Evolutionary conservation across 2,329 filamentous ascomycete genomes (phyloP), one percentile per base, ranked within the genome.

Genomic region (Aspergillus cejpii): DNA sequence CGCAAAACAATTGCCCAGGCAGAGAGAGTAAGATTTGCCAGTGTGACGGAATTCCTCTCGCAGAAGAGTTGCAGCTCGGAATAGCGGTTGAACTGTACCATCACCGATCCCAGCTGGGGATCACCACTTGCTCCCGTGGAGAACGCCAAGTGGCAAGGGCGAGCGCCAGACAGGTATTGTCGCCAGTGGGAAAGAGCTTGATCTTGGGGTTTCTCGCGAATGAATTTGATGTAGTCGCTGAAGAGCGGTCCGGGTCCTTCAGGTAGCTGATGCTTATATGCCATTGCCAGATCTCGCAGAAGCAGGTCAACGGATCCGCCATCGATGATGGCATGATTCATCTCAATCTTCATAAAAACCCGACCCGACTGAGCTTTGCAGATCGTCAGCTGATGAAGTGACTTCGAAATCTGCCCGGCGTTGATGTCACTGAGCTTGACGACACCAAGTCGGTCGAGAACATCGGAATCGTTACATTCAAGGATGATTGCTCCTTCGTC

Each of bases 1-100:
- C 55, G 56, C 4, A 68, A 54, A 7, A 68, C 61, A n/a, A 70
- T 52, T 3, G 65, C 66, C 68, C 68, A 71, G 6, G 60, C 62
- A 6, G 63, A 55, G 19, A 67, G 56, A 2, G 68, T 59, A 7
- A 70, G 43, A 36, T 63, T 69, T 4, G 66, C 63, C 14, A 69
- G 54, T 14, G 60, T 70, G 6, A 62, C 53, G 1, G 49, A 60
- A 10, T 58, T 50, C 3, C 39, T 38, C 33, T 67, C 61, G 34
- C 64, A 67, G 47, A 65, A 62, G 3, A 43, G 47, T 19, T 64
- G 59, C 7, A 66, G 41, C 24, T 61, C 61, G 11, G 54, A 29
- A 49, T 60, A 66, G 5, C 60, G 46, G 8, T 57, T 34, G 49
- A 65, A 66, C 14, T 56, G 44, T 48, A 64, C 60, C 34, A 59